Percentiles rank a stretch among this genome's conserved stretches.
phyloP scores from a whole-genome alignment of 2,329 filamentous ascomycete genomes.

The Lachnellula cervina region DNA sequence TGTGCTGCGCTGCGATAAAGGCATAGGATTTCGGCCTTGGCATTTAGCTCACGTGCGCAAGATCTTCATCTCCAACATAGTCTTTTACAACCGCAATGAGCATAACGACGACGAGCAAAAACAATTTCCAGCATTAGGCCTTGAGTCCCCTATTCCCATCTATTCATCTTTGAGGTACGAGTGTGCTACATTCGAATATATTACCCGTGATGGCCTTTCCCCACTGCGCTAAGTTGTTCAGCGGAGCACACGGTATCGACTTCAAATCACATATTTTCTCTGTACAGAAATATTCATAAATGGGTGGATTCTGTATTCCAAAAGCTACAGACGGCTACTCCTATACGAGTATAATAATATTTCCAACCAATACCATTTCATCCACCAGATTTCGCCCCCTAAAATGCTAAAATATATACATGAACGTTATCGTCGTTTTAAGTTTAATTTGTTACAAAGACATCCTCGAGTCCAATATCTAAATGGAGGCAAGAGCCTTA shows the following conservation, averaged over 20 bases:
- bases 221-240: no score
- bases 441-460: neutral
- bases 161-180: neutral
- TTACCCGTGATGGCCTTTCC: no score
- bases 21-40: neutral
- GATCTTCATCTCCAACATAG: no score
- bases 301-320: neutral
- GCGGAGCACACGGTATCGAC: no score
- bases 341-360: neutral
- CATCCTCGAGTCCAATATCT: slow-evolving; percentile 1
- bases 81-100: no score
- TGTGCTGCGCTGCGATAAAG: neutral
- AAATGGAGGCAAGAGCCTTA: no score
- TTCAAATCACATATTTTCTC: neutral
- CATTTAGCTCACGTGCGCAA: neutral
- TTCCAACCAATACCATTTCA: neutral
- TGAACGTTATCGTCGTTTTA: no score
- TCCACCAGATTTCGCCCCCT: neutral
- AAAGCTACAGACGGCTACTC: neutral
- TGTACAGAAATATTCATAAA: neutral
- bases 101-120: no score
- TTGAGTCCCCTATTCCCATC: neutral
- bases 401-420: neutral
- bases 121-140: no score
- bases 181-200: neutral